Conservation (phyloP, 345 rosid genomes). For the thale cress (Arabidopsis thaliana) region DNA sequence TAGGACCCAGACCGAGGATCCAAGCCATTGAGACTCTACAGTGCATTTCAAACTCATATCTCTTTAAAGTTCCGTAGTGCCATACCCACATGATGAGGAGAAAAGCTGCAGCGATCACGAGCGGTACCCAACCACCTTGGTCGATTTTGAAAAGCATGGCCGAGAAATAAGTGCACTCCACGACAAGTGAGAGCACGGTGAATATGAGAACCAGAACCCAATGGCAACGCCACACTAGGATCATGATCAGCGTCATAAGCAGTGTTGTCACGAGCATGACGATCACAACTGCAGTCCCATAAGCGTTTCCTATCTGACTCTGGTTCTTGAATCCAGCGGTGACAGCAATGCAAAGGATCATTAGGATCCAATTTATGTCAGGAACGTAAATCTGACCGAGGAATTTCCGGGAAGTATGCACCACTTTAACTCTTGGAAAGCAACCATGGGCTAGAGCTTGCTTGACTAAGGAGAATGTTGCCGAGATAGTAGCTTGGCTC, state of each 20-base stretch:
- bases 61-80: conserved; percentile 88
- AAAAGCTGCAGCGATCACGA: conserved; percentile 75
- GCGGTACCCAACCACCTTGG: conserved; percentile 94
- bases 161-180: conserved; percentile 86
- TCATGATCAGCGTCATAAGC: conserved; percentile 79
- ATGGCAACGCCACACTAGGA: conserved; percentile 84
- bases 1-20: conserved; percentile 58
- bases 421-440: conserved; percentile 88
- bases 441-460: conserved; percentile 88
- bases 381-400: conserved; percentile 94
- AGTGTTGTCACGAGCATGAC: conserved; percentile 89
- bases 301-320: conserved; percentile 85
- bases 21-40: conserved; percentile 66
- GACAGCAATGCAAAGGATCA: conserved; percentile 84
- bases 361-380: conserved; percentile 82
- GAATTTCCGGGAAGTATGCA: conserved; percentile 75
- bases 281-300: conserved; percentile 82
- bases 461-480: conserved; percentile 87
- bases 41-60: conserved; percentile 71
- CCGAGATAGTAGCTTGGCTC: conserved; percentile 90
- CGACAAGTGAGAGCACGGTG: conserved; percentile 62
- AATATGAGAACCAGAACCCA: conserved; percentile 61
- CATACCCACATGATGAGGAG: conserved; percentile 86
- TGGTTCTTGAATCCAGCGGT: conserved; percentile 78
- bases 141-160: conserved; percentile 75